These are phyloP conservation scores for Hanseniaspora sp. DNA, from an alignment of 1,139 yeast species.

Conservation along the genomic window DNA sequence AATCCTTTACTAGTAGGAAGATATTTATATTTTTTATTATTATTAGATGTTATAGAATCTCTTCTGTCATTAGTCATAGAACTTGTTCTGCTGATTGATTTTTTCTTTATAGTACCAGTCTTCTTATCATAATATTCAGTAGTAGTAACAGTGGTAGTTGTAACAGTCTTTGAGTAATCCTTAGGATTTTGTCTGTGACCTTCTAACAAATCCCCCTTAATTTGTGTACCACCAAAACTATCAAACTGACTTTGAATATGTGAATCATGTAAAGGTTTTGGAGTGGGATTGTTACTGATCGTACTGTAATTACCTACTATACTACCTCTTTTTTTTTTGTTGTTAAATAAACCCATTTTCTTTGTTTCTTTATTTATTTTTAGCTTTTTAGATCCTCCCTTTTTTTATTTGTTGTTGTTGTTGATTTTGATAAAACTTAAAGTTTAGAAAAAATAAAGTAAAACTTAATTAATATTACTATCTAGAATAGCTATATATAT, in stretches of 20 bases:
- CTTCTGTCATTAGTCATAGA: constrained; percentile 19
- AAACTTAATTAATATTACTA: too few species aligned
- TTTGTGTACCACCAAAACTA: constrained; percentile 26
- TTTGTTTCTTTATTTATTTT: constrained; percentile 15
- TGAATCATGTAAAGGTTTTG: background rate
- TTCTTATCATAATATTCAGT: constrained; percentile 7
- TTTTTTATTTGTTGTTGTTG: too few species aligned
- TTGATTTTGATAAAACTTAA: too few species aligned
- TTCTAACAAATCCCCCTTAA: constrained; percentile 17
- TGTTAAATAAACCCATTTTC: constrained; percentile 12
- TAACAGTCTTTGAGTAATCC: background rate
- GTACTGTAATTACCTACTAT: constrained; percentile 14
- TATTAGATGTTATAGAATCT: background rate
- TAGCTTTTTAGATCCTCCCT: constrained; percentile 1
- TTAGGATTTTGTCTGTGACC: background rate
- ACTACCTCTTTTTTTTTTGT: constrained; percentile 6
- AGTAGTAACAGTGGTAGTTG: constrained; percentile 13
- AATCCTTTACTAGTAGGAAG: constrained; percentile 41
- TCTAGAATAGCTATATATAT: too few species aligned
- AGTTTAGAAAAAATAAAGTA: too few species aligned
- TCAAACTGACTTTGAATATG: constrained; percentile 24
- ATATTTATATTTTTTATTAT: constrained; percentile 29
- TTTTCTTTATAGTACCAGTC: constrained; percentile 8
- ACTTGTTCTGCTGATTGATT: constrained; percentile 14
- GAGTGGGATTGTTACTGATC: background rate